Evolutionary conservation across 2,329 filamentous ascomycete species (phyloP), one percentile per base, ranked within the genome.

Genomic region (Talaromyces sp.): DNA sequence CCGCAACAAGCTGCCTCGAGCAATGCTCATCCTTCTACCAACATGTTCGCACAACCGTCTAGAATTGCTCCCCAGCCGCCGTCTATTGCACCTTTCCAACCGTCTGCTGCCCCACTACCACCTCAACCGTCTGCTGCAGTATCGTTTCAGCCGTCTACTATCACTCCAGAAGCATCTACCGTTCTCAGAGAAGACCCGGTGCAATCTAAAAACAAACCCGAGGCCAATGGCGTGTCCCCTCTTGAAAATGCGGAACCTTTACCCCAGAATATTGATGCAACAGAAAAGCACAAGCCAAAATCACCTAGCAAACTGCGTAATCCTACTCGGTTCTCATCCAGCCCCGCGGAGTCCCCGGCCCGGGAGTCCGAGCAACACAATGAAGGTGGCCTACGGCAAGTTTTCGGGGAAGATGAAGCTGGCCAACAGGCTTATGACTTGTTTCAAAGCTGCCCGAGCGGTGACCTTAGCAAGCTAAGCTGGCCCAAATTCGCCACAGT

Each of bases 231-330:
- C 28, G 16, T 16, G 6, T 53, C 50, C 3, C 50, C 30, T 31
- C 16, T 28, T 7, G 27, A 53, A 9, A 16, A 28, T 5, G 28
- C 18, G 4, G 28, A 53, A 31, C 5, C 12, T 14, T 6, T 47
- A 53, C 27, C 28, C 16, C 50, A 8, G 6, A 53, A 30, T 12
- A 5, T 12, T 31, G 50, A 53, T 34, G 40, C 34, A n/a, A 53
- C 23, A 27, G 51, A 62, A 23, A 50, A 36, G 27, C 53, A 78
- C 68, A 77, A 76, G 53, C 78, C 78, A 0, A 77, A 76, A 63
- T 75, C 71, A 5, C 76, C 77, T 3, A 79, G 77, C 63, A 71
- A 76, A 5, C 73, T 80, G 44, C 75, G 77, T 51, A 72, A 74
- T 51, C 65, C 73, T n/a, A 66, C 68, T 50, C 65, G 66, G n/a